Percentiles rank a stretch among this genome's conserved stretches.
These are phyloP conservation scores for Athelia psychrophila DNA, from an alignment of 1,284 basidiomycete species.

Conservation along the genomic window DNA sequence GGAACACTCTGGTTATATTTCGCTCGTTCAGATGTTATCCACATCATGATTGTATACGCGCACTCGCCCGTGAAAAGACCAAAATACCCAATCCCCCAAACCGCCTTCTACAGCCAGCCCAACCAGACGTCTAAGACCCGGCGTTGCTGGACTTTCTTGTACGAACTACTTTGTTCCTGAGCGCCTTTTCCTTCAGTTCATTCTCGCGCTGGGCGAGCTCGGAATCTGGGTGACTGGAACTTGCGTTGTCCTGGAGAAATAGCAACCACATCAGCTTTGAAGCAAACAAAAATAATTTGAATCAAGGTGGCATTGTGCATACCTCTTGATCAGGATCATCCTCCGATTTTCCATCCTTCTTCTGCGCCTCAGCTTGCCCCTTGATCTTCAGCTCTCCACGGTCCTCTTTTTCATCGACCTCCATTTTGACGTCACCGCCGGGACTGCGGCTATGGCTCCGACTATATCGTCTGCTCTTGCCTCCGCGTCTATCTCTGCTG, in stretches of 20 bases:
- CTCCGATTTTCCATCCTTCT: constrained; percentile 49
- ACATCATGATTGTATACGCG: too few species aligned
- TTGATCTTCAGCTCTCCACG: constrained; percentile 66
- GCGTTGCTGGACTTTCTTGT: constrained; percentile 50
- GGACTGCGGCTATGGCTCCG: constrained; percentile 20
- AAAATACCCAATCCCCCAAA: too few species aligned
- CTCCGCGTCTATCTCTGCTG: constrained; percentile 19
- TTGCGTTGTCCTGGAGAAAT: not conserved
- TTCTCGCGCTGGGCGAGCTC: constrained; percentile 65
- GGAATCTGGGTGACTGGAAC: constrained; percentile 3
- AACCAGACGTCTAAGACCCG: not conserved
- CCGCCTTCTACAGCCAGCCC: too few species aligned
- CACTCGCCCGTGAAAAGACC: too few species aligned
- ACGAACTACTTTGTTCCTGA: constrained; percentile 77
- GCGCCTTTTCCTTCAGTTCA: constrained; percentile 74
- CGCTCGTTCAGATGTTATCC: too few species aligned
- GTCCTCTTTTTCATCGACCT: constrained; percentile 39
- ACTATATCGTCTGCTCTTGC: constrained; percentile 21
- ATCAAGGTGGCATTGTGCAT: constrained; percentile 8
- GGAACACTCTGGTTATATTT: too few species aligned
- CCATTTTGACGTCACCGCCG: constrained; percentile 35
- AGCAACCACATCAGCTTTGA: not conserved
- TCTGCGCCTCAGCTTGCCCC: constrained; percentile 59
- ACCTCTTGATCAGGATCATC: constrained; percentile 24
- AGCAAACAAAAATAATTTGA: constrained; percentile 3